Evolutionary conservation across 2,329 filamentous ascomycete species (phyloP).

Genomic region (Cercospora citrullina): DNA sequence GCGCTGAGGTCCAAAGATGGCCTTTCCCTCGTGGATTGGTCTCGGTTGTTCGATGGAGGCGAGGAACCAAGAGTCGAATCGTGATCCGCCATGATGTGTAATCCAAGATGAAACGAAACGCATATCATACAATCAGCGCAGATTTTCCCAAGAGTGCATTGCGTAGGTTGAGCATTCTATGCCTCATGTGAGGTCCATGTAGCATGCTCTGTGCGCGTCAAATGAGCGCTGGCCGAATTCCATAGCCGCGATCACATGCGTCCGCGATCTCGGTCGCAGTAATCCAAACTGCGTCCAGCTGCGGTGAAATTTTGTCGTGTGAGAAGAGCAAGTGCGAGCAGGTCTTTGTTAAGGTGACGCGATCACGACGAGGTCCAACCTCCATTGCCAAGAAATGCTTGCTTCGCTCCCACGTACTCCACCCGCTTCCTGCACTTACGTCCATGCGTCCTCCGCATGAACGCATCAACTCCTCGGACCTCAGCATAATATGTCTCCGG

Average conservation of each 20-base stretch:
- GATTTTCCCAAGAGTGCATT: not conserved
- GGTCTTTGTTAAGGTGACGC: constrained; percentile 3
- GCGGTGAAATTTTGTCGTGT: not conserved
- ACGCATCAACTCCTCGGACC: not conserved
- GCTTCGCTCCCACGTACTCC: not conserved
- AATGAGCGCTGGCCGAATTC: not conserved
- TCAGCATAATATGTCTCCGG: constrained; percentile 21
- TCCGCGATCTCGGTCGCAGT: not conserved
- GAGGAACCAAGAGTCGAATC: constrained; percentile 11
- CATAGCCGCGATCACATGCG: not conserved
- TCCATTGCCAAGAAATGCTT: not conserved
- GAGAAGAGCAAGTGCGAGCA: not conserved
- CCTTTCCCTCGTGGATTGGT: not conserved
- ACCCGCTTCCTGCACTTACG: not conserved
- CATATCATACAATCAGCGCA: not conserved
- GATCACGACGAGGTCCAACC: not conserved
- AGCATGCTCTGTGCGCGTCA: not conserved
- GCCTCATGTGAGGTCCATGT: constrained; percentile 5
- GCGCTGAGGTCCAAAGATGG: constrained; percentile 43
- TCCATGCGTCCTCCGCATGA: not conserved
- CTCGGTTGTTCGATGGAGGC: not conserved
- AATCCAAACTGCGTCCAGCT: not conserved
- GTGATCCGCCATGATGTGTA: not conserved
- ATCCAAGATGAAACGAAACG: not conserved
- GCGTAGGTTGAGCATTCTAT: not conserved